Evolutionary conservation across 345 rosid genomes (phyloP), one percentile per base, ranked within the genome.

Genomic region (Lenwebbia sp.): DNA sequence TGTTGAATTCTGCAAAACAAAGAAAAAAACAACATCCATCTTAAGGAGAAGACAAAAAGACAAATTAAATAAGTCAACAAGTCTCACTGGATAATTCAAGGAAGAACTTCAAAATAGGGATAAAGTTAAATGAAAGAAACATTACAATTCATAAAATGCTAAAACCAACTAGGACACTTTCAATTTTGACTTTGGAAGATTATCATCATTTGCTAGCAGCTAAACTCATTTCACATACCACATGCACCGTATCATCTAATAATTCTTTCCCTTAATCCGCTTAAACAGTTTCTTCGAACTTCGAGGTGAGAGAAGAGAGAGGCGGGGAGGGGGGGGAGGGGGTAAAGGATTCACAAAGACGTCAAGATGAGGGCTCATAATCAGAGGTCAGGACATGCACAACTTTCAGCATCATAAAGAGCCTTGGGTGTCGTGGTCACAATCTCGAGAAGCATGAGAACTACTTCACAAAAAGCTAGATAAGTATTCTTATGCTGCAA

Each of bases 1-100:
- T 97, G 98, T 62, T 97, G 99, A 84, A 97, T 95, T 90, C 99
- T 97, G 93, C 82, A 88, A 82, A 62, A 60, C 26, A 44, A 17
- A 51, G 40, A 40, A 19, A 37, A 86, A 4, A 70, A n/a, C 44
- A 28, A 78, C 50, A 44, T 30, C 70, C 56, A 76, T 30, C 41
- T 52, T 84, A 37, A 83, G 84, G 78, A 60, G 82, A 78, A 84
- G 54, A 10, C 85, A 82, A 81, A 74, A 76, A 49, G 53, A 81
- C 81, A 65, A 41, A 74, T n/a, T 70, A 37, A 57, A 14, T 44
- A 62, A 49, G 74, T 40, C 74, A 84, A 60, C 11, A 51, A 55
- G 60, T 83, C 7, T 51, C 44, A 33, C 7, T 28, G 25, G 60
- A 83, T 26, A 52, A 70, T 53, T 51, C 44, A 83, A 52, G 26